Base-by-base conservation (phyloP, 169 alveolate genomes). In the Cryptosporidium felis region DNA sequence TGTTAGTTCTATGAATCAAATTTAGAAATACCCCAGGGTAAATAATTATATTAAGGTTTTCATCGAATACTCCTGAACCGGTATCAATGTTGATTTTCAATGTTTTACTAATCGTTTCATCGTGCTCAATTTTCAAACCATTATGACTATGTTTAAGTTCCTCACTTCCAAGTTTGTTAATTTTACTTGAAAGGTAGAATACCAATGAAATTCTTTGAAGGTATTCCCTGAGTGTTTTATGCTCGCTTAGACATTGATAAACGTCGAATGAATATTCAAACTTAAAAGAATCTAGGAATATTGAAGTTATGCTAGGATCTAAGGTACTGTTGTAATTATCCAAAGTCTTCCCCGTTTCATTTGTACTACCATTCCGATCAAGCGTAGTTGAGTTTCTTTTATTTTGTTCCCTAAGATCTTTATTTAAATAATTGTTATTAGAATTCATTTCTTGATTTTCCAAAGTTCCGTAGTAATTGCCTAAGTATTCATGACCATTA, bases 51-150 rank as follows among this genome's bases (percentile, higher is more conserved):
- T 46, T 45, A 21, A 65, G 59, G 10, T 46, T 23, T 28, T 46
- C 21, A 28, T 65, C 28, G 1, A 32, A 32, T 9, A 18, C 42
- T 46, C 59, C 61, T 5, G 81, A 56, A 56, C 32, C 5, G 30
- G 61, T 65, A n/a, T 38, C 44, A 12, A 65, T 65, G 30, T 44
- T 65, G 9, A 65, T 65, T 5, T 65, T 65, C 26, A 65, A 28
- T 6, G 36, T 46, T 1, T 18, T 14, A 28, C 26, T 47, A 28
- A 23, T 2, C 3, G 23, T 28, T 26, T 14, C 9, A 1, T 65
- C 62, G 28, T 26, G 28, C 51, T 32, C 63, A 65, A 23, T 32
- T 26, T 65, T 44, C 60, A 30, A 65, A 14, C 30, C 38, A 10
- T 10, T 28, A 47, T 1, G 26, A 47, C 32, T 65, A 5, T 49